phyloP scores from a whole-genome alignment of 768 basidiomycete genomes.

The Neoboletus magnificus region DNA sequence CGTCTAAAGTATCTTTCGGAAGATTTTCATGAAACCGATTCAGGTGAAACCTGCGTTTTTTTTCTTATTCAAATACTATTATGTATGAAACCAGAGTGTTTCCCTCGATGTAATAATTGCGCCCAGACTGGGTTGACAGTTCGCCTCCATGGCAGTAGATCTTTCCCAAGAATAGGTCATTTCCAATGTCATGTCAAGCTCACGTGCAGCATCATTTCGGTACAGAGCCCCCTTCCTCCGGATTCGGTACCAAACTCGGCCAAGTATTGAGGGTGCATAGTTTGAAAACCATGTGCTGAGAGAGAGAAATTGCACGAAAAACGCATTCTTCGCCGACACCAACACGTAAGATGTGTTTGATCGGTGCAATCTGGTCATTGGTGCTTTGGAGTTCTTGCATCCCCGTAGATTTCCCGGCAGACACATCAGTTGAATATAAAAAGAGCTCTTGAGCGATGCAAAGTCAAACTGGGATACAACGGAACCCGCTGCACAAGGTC shows the following conservation, averaged over 20 bases:
- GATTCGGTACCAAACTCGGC: background rate
- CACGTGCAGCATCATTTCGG: slow-evolving; percentile 15
- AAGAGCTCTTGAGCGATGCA: background rate
- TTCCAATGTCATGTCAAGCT: slow-evolving; percentile 14
- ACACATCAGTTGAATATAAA: background rate
- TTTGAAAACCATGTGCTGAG: background rate
- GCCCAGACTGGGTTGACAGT: slow-evolving; percentile 5
- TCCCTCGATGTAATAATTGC: background rate
- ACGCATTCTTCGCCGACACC: background rate
- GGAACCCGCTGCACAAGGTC: background rate
- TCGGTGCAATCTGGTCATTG: background rate
- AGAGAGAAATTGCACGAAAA: background rate
- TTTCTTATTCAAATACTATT: background rate
- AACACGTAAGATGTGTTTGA: background rate
- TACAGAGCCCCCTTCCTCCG: background rate
- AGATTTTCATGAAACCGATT: background rate
- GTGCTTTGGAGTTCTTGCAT: background rate
- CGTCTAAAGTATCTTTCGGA: background rate
- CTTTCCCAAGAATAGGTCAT: slow-evolving; percentile 15
- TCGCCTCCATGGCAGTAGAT: slow-evolving; percentile 15
- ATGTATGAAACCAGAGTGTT: background rate
- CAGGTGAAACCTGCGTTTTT: background rate
- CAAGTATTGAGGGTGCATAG: background rate
- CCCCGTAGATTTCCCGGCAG: background rate
- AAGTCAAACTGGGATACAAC: background rate